Evolutionary conservation across 208 protist genomes (phyloP).

Genomic region (Kentomonas sorsogonicus): DNA sequence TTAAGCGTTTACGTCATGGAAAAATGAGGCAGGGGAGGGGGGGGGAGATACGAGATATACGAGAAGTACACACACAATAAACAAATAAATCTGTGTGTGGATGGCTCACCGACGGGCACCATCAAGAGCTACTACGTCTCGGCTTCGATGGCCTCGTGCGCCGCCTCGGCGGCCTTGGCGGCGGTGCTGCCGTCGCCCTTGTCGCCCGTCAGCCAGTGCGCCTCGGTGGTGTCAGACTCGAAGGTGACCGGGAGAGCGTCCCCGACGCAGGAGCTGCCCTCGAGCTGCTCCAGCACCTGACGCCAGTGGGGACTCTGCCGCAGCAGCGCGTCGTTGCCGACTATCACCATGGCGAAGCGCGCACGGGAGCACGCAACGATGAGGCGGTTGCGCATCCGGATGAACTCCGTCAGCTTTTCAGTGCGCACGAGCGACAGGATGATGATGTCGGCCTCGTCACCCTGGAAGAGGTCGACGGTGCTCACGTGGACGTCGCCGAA

Average conservation of each 20-base stretch:
- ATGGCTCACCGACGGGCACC: no score
- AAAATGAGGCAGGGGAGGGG: no score
- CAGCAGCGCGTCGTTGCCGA: conserved; percentile 78
- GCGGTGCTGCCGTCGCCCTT: no score
- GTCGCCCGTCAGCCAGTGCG: conserved; percentile 21
- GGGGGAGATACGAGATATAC: no score
- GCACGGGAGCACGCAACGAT: conserved; percentile 94
- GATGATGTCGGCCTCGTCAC: conserved; percentile 93
- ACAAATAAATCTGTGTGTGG: no score
- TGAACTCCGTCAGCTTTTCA: conserved; percentile 92
- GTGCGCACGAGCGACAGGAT: conserved; percentile 92
- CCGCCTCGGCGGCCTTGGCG: no score
- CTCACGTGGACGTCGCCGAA: conserved; percentile 72
- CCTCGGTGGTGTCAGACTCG: conserved; percentile 22
- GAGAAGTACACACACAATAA: no score
- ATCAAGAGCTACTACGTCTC: no score
- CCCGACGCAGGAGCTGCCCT: conserved; percentile 46
- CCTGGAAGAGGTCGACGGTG: conserved; percentile 95
- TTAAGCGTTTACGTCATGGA: no score
- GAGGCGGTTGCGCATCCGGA: conserved; percentile 89
- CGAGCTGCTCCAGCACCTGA: conserved; percentile 57
- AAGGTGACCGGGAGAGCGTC: conserved; percentile 64
- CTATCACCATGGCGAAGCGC: conserved; percentile 83
- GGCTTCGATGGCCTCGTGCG: no score
- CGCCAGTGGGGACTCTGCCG: conserved; percentile 73